Percentiles rank a stretch among this genome's conserved stretches.
These are phyloP conservation scores for Blastocystis sp. DNA, from an alignment of 352 stramenopile genomes.

Conservation along the genomic window DNA sequence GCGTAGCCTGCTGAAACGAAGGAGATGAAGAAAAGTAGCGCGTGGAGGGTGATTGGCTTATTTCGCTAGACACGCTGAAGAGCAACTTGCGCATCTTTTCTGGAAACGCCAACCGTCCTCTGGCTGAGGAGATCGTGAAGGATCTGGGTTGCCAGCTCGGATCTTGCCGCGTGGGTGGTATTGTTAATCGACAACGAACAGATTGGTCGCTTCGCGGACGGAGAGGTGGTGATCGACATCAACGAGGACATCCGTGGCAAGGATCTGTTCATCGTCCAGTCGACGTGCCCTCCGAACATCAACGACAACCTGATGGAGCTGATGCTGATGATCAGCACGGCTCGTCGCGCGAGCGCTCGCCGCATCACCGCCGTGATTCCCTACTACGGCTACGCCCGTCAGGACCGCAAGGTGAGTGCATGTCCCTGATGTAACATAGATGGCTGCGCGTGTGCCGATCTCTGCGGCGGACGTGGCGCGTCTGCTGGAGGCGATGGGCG, in stretches of 20 bases:
- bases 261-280: conserved; percentile 98
- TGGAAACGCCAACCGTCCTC: conserved; percentile 88
- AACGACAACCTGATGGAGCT: conserved; percentile 99
- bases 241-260: conserved; percentile 98
- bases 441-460: conserved; percentile 85
- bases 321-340: conserved; percentile 86
- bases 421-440: background rate
- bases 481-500: conserved; percentile 80
- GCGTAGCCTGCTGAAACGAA: background rate
- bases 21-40: background rate
- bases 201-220: conserved; percentile 80
- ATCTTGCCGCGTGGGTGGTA: background rate
- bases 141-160: conserved; percentile 90
- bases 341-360: conserved; percentile 87
- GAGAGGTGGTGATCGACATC: conserved; percentile 96
- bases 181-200: background rate
- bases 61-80: conserved; percentile 24
- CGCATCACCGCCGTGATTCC: conserved; percentile 97
- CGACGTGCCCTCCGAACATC: conserved; percentile 87
- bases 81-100: conserved; percentile 74
- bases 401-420: conserved; percentile 76
- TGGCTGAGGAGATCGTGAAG: conserved; percentile 88
- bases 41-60: background rate
- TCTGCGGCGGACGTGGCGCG: conserved; percentile 81
- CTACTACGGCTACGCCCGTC: conserved; percentile 72